Conservation (phyloP, 164 flowering plant species). For the Vitis vinifera region DNA sequence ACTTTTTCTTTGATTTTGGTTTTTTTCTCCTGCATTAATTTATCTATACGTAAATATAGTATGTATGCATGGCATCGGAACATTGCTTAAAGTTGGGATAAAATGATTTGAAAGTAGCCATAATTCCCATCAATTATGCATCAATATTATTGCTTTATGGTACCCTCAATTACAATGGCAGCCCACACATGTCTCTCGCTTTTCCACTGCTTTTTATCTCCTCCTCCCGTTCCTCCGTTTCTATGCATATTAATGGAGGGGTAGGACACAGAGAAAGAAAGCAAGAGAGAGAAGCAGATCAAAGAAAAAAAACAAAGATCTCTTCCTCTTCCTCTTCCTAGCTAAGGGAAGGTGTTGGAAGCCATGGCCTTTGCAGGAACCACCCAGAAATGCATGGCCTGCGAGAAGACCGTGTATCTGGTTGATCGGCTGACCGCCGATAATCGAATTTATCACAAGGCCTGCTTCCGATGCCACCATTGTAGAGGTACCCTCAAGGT, state of each 20-base stretch:
- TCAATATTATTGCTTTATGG: constrained; percentile 6
- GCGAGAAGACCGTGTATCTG: constrained; percentile 48
- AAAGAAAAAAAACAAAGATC: background rate
- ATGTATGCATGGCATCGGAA: too few relatives aligned
- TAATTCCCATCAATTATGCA: background rate
- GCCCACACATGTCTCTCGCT: background rate
- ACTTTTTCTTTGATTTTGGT: too few relatives aligned
- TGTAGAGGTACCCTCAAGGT: constrained; percentile 50
- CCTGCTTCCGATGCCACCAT: constrained; percentile 53
- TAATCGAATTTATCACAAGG: constrained; percentile 39
- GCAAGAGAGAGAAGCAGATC: too few relatives aligned
- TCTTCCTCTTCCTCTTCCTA: background rate
- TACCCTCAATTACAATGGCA: constrained; percentile 16
- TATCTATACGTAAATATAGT: too few relatives aligned
- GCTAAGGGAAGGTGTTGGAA: background rate
- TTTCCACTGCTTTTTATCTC: background rate
- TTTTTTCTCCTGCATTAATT: too few relatives aligned
- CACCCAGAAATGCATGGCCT: constrained; percentile 47
- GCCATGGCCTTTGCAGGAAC: constrained; percentile 37
- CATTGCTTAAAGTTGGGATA: constrained; percentile 14
- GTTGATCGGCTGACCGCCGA: constrained; percentile 46
- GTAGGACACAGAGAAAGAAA: background rate
- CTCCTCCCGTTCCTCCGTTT: background rate
- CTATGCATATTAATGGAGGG: background rate
- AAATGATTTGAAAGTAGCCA: constrained; percentile 15